Conservation (phyloP, 2,329 filamentous ascomycete species). For the Penicillium sp. region DNA sequence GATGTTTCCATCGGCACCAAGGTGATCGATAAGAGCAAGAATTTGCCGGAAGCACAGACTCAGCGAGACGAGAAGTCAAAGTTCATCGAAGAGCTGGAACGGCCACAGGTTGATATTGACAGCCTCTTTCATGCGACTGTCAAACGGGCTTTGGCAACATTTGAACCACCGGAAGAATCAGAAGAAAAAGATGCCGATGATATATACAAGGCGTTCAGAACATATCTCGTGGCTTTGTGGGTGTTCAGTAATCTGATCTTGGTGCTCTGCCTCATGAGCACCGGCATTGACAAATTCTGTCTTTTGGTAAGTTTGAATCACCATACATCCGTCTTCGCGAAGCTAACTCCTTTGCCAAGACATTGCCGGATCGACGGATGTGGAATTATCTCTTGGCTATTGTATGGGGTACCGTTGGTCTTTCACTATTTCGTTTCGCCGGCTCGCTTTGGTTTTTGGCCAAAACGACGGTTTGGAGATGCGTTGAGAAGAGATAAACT, state of each 20-base stretch:
- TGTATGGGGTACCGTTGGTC: background rate
- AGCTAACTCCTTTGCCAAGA: background rate
- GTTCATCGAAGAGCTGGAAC: conserved; percentile 1
- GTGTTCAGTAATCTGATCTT: conserved; percentile 1
- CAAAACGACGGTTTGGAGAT: conserved; percentile 2
- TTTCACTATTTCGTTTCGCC: conserved; percentile 2
- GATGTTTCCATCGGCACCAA: conserved; percentile 2
- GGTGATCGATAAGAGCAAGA: background rate
- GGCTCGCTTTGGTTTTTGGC: background rate
- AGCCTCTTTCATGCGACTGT: background rate
- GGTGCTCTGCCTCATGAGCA: conserved; percentile 3
- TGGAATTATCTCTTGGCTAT: conserved; percentile 4
- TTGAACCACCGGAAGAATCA: background rate
- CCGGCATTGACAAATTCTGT: background rate
- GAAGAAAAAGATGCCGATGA: background rate
- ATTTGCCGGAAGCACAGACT: background rate
- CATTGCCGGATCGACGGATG: background rate
- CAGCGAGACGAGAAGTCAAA: background rate
- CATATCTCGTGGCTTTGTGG: conserved; percentile 1
- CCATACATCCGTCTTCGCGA: background rate
- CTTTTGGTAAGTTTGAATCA: background rate
- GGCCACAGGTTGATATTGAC: conserved; percentile 2
- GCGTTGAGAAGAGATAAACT: background rate
- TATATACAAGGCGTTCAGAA: background rate
- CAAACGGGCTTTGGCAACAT: conserved; percentile 1